A percentile compares a stretch with the other conserved stretches of the same genome.
Conservation (phyloP, 2,329 filamentous ascomycete species). For the Aspergillus neotritici region DNA sequence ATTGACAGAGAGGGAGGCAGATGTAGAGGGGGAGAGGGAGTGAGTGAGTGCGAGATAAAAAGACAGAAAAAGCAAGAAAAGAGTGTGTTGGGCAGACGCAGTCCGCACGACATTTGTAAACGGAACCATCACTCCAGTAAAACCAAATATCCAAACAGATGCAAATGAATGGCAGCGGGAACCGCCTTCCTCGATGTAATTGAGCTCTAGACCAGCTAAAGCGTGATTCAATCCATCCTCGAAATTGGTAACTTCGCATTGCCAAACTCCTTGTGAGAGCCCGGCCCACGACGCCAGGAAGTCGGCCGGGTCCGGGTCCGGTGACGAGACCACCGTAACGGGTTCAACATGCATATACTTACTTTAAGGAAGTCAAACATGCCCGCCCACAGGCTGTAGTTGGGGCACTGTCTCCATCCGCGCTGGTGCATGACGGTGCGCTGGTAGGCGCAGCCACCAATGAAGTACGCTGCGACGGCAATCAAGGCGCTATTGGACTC, state of each 20-base stretch:
- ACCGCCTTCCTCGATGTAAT: constrained; percentile 9
- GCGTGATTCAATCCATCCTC: constrained; percentile 30
- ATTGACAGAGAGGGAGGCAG: too few species aligned
- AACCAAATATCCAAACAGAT: constrained; percentile 5
- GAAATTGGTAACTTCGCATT: constrained; percentile 26
- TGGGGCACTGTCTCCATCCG: constrained; percentile 91
- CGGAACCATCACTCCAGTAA: constrained; percentile 1
- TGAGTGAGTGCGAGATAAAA: too few species aligned
- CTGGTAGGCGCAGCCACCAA: constrained; percentile 93
- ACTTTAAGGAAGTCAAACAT: constrained; percentile 81
- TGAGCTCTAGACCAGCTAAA: constrained; percentile 21
- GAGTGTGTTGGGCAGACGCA: too few species aligned
- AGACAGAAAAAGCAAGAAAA: too few species aligned
- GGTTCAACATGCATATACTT: constrained; percentile 44
- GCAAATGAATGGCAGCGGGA: constrained; percentile 1
- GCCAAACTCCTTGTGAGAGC: constrained; percentile 19
- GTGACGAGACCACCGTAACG: constrained; percentile 25
- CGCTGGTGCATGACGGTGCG: constrained; percentile 88
- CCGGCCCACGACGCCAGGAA: constrained; percentile 18
- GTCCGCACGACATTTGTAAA: neutral
- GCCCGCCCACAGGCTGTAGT: constrained; percentile 87
- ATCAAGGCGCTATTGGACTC: constrained; percentile 45
- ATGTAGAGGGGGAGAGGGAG: too few species aligned
- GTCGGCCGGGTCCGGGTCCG: constrained; percentile 1
- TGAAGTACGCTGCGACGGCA: constrained; percentile 78